phyloP scores from a whole-genome alignment of 164 flowering plant genomes.

The Berberis thunbergii region DNA sequence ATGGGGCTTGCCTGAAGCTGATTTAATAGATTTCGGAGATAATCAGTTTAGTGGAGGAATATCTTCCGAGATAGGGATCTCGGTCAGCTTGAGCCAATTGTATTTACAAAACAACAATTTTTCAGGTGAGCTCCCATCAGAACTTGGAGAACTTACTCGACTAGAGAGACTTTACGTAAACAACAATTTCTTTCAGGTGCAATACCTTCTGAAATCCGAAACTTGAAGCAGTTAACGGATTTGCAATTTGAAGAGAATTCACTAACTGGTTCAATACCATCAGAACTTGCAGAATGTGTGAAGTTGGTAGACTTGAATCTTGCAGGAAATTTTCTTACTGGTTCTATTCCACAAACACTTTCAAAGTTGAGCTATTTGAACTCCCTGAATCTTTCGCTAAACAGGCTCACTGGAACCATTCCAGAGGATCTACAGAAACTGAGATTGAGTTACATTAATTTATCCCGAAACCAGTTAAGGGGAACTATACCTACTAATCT shows the following conservation, averaged over 20 bases:
- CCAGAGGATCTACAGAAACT: constrained; percentile 40
- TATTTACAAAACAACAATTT: constrained; percentile 53
- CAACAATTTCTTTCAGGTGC: constrained; percentile 50
- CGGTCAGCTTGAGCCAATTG: constrained; percentile 41
- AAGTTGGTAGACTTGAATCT: constrained; percentile 64
- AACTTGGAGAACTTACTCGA: constrained; percentile 38
- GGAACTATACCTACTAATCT: constrained; percentile 60
- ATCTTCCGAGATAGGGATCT: constrained; percentile 40
- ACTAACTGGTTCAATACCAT: constrained; percentile 60
- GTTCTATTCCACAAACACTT: constrained; percentile 48
- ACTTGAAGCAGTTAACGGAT: constrained; percentile 44
- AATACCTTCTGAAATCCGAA: constrained; percentile 55
- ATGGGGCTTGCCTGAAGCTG: constrained; percentile 65
- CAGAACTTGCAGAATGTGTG: constrained; percentile 46
- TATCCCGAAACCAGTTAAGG: constrained; percentile 50
- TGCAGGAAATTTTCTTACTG: constrained; percentile 56
- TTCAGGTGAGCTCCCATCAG: constrained; percentile 62
- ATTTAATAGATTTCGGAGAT: constrained; percentile 61
- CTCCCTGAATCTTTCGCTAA: constrained; percentile 65
- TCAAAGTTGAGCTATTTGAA: constrained; percentile 56
- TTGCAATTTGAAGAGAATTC: constrained; percentile 62
- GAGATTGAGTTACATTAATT: constrained; percentile 63
- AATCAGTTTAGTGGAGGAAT: constrained; percentile 54
- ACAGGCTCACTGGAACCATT: constrained; percentile 47
- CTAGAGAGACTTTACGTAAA: constrained; percentile 45